Evolutionary conservation across 768 basidiomycete species (phyloP), one percentile per base, ranked within the genome.

Genomic region (Agaricus subrufescens): DNA sequence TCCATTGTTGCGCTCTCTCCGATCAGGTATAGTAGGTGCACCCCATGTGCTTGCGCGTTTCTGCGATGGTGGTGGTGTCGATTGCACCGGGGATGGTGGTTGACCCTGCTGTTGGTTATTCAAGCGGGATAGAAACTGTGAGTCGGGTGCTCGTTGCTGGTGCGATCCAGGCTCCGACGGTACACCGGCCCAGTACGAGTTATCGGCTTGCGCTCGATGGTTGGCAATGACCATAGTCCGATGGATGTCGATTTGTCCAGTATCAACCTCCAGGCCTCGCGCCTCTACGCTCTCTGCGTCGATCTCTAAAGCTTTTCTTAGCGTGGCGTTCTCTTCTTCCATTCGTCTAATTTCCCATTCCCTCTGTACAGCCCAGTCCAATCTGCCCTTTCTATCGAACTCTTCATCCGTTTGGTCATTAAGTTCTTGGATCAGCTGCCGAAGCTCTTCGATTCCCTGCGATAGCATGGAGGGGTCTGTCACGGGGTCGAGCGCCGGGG

Each of bases 291-390:
- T 77, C 26, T 69, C 77, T 37, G 75, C 68, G 68, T 90, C 87
- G 58, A 98, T 93, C 15, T 82, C 84, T 46, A 99, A 73, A 70
- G 89, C 67, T 63, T 77, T 77, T 49, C 96, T 77, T 49, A 99
- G 73, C 54, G 84, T 79, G 44, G 82, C 79, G 66, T 99, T 99
- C 73, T 98, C 96, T 49, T 73, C 73, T 68, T 88, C 86, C 43
- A 99, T 72, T 48, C 94, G 80, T 9, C 78, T 64, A 51, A 99
- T 91, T 73, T 98, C 97, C 59, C 74, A 72, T 67, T 98, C 96
- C 58, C 97, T 81, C 68, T 93, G 91, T 57, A 87, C 60, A 2
- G 90, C 86, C 91, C 96, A 98, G 69, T 98, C 94, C 42, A 78
- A 74, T 25, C 82, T 70, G 5, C 62, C 66, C 40, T 61, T 58